phyloP scores from a whole-genome alignment of 495 filamentous ascomycete species.

The Elasticomyces elasticus region DNA sequence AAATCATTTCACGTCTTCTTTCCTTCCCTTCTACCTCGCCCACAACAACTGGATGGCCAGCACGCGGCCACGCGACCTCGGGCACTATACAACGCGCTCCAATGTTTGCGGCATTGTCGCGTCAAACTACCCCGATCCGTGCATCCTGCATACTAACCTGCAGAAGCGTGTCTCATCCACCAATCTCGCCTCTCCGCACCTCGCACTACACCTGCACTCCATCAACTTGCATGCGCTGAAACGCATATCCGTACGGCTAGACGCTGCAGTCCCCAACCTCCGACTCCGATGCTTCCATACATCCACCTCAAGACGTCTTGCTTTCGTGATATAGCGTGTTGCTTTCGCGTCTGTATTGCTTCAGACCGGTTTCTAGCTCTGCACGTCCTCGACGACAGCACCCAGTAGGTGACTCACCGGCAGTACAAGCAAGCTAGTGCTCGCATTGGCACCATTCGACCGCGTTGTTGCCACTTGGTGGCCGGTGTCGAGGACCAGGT shows the following conservation, averaged over 20 bases:
- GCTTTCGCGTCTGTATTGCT: constrained; percentile 4
- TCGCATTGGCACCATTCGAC: constrained; percentile 3
- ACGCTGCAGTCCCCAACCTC: constrained; percentile 1
- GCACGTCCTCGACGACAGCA: background rate
- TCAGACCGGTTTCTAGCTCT: background rate
- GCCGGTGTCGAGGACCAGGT: background rate
- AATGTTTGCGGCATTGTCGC: background rate
- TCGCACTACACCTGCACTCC: constrained; percentile 12
- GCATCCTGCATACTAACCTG: constrained; percentile 2
- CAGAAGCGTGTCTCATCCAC: constrained; percentile 1
- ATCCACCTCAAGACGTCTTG: constrained; percentile 4
- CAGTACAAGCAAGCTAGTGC: background rate
- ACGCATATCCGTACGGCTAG: constrained; percentile 6
- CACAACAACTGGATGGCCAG: too few species aligned
- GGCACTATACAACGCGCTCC: background rate
- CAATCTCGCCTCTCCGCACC: background rate
- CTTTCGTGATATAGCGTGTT: constrained; percentile 18
- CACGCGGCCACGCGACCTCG: too few species aligned
- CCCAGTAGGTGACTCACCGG: background rate
- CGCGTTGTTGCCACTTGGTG: background rate
- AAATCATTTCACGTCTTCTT: too few species aligned
- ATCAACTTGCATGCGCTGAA: constrained; percentile 13
- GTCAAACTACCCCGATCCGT: too few species aligned
- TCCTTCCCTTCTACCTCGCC: too few species aligned
- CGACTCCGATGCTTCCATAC: constrained; percentile 11